Percentiles rank a stretch among this genome's conserved stretches.
Conservation (phyloP, 169 alveolate genomes). For the Cryptosporidium baileyi region DNA sequence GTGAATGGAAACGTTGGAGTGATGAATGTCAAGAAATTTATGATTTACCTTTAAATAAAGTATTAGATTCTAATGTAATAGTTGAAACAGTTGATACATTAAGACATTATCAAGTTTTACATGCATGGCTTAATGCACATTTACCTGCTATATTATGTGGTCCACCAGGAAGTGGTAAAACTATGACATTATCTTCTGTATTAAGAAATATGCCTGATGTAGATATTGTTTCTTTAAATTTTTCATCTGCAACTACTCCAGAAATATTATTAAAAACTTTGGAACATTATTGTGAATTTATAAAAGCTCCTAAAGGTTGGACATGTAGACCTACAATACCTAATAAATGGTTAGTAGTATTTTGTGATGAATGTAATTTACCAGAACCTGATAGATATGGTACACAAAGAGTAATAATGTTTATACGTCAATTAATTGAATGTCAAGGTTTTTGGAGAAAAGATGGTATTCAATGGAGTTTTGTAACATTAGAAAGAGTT, state of each 20-base stretch:
- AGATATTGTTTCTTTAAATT: constrained; percentile 94
- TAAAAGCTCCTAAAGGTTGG: constrained; percentile 89
- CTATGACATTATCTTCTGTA: constrained; percentile 96
- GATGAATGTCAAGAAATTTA: constrained; percentile 51
- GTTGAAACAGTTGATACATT: constrained; percentile 96
- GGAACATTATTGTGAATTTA: constrained; percentile 96
- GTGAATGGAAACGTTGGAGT: constrained; percentile 93
- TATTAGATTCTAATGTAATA: constrained; percentile 93
- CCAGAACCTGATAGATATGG: constrained; percentile 98
- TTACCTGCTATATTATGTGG: constrained; percentile 97
- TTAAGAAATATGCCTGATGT: constrained; percentile 91
- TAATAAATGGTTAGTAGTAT: constrained; percentile 95
- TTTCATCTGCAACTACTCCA: constrained; percentile 94
- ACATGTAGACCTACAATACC: constrained; percentile 93
- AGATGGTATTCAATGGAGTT: constrained; percentile 83
- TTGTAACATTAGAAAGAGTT: constrained; percentile 94
- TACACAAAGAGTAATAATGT: constrained; percentile 94
- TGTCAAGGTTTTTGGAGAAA: constrained; percentile 95
- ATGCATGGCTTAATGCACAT: constrained; percentile 94
- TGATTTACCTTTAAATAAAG: constrained; percentile 74
- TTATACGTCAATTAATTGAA: constrained; percentile 94
- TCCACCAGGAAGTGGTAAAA: constrained; percentile 98
- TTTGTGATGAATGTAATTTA: constrained; percentile 97
- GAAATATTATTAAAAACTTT: constrained; percentile 90
- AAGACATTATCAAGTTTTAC: constrained; percentile 92